Evolutionary conservation across 805 yeast genomes (phyloP).

Genomic region (Kuraishia hungarica): DNA sequence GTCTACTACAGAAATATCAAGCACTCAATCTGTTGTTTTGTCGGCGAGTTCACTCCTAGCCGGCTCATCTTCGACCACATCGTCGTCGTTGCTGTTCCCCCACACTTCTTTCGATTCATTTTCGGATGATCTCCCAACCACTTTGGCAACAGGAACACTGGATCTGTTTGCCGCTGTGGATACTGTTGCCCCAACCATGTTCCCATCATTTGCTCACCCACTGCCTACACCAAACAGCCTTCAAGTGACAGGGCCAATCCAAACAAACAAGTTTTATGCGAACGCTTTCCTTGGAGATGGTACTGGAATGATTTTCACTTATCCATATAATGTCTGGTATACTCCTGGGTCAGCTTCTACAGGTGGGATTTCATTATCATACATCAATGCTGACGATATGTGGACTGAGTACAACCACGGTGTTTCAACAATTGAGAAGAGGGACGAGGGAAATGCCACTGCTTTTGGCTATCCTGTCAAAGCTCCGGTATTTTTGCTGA

Average conservation of each 20-base stretch:
- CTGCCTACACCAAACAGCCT: slow-evolving; percentile 39
- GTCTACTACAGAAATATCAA: neutral
- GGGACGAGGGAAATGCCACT: slow-evolving; percentile 25
- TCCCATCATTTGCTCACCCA: slow-evolving; percentile 35
- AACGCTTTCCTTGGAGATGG: slow-evolving; percentile 54
- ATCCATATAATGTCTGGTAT: slow-evolving; percentile 55
- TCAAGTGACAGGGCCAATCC: slow-evolving; percentile 36
- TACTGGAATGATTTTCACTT: slow-evolving; percentile 45
- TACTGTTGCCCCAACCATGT: slow-evolving; percentile 35
- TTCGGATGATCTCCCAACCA: no score
- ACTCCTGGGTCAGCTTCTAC: slow-evolving; percentile 23
- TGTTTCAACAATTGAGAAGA: neutral
- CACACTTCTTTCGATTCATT: no score
- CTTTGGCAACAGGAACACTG: slow-evolving; percentile 12
- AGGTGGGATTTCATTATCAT: slow-evolving; percentile 46
- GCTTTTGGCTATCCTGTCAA: slow-evolving; percentile 48
- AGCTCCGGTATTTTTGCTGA: slow-evolving; percentile 44
- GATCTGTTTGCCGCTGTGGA: slow-evolving; percentile 43
- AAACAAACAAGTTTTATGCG: slow-evolving; percentile 72
- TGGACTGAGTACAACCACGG: slow-evolving; percentile 38
- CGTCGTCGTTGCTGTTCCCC: slow-evolving; percentile 1
- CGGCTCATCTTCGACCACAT: neutral
- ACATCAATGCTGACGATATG: slow-evolving; percentile 43
- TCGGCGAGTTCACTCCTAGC: no score
- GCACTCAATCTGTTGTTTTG: no score